Evolutionary conservation across 2,329 filamentous ascomycete species (phyloP), one percentile per base, ranked within the genome.

Genomic region (Sporothrix brasiliensis): DNA sequence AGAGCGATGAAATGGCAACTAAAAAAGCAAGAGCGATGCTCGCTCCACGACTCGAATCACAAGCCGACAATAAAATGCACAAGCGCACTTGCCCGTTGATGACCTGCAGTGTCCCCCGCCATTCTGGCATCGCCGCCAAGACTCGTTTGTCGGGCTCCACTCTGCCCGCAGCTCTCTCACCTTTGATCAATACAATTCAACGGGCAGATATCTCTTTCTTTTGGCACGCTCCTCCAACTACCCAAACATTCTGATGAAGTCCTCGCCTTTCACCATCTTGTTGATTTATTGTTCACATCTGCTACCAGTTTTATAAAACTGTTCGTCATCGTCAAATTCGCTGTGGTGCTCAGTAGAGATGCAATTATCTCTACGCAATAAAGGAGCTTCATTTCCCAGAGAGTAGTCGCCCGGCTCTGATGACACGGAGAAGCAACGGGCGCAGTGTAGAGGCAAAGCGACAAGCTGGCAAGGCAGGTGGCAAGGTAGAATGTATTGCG

Each of bases 91-190:
- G 34, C 60, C 53, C 14, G 65, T 30, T 24, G 66, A 49, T 60
- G 39, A 49, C 47, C 34, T 39, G 34, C 34, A 27, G 21, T 39
- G 58, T 65, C 60, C 69, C 69, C 69, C 65, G 63, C 54, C 69
- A 68, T 68, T 58, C 65, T n/a, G 47, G 41, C 44, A n/a, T 50
- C 67, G n/a, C 58, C 41, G 21, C 21, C 41, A 6, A 4, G 41
- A 63, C 21, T 34, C 6, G 19, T 53, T 27, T 5, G 14, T 39
- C 30, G 21, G 27, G 50, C 52, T 56, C 66, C 66, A 54, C 52
- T 68, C 19, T 68, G 50, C 34, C 27, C n/a, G 30, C 63, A 53
- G 30, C 44, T 66, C 52, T 34, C 34, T 34, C 34, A 34, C 34
- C 49, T 41, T 47, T 27, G 19, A 19, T 24, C 49, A 14, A 39